phyloP scores from a whole-genome alignment of 306 rosid genomes.

The Vigna reflexopilosa region DNA sequence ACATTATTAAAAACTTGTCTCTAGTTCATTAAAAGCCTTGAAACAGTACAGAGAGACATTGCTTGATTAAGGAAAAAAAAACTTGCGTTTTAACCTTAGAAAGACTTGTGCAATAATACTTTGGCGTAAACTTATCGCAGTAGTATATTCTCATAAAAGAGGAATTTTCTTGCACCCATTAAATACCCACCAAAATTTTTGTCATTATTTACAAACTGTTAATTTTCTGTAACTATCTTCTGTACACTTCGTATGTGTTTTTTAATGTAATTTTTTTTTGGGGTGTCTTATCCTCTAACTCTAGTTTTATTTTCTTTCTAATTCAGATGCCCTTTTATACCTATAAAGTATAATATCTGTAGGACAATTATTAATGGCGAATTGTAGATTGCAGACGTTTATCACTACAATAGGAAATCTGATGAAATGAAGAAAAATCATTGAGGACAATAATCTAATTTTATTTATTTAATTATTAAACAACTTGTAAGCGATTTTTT shows the following conservation, averaged over 20 bases:
- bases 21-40: no score
- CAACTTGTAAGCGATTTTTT: slow-evolving; percentile 9
- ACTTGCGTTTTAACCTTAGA: no score
- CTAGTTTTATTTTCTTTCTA: not conserved
- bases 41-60: no score
- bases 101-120: no score
- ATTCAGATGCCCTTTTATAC: not conserved
- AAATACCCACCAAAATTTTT: not conserved
- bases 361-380: not conserved
- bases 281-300: slow-evolving; percentile 19
- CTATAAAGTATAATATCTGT: not conserved
- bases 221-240: not conserved
- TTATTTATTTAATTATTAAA: not conserved
- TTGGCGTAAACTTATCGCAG: no score
- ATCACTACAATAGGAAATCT: not conserved
- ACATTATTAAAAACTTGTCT: no score
- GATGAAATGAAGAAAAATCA: no score
- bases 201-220: not conserved
- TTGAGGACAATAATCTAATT: not conserved
- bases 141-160: no score
- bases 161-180: no score
- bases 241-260: no score
- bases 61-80: no score
- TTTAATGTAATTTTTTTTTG: not conserved
- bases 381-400: not conserved